phyloP scores from a whole-genome alignment of 2,329 filamentous ascomycete genomes.

The Rachicladosporium sp. region DNA sequence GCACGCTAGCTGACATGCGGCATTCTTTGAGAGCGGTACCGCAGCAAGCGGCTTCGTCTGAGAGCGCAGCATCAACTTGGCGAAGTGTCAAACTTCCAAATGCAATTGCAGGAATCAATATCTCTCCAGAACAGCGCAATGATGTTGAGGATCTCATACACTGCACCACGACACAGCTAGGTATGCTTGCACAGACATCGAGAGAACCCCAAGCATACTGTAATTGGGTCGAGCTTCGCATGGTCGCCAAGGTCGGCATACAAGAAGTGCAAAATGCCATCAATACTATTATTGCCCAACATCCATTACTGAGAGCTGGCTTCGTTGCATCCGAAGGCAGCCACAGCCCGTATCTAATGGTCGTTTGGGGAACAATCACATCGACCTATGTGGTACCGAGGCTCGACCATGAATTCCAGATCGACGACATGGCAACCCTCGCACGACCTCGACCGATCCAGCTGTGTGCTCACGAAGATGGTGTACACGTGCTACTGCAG shows the following conservation, averaged over 20 bases:
- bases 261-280: constrained; percentile 31
- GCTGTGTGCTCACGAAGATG: constrained; percentile 25
- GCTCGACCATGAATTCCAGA: constrained; percentile 10
- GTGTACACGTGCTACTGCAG: constrained; percentile 35
- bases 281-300: constrained; percentile 36
- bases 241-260: constrained; percentile 24
- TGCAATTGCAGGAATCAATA: neutral
- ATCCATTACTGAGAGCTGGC: constrained; percentile 61
- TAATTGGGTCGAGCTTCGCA: constrained; percentile 61
- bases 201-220: constrained; percentile 53
- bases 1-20: constrained; percentile 26
- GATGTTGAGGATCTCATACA: constrained; percentile 30
- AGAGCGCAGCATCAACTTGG: too few species aligned
- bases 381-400: neutral
- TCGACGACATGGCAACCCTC: constrained; percentile 4
- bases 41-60: neutral
- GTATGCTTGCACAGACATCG: constrained; percentile 69
- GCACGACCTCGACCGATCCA: constrained; percentile 50
- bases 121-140: constrained; percentile 13
- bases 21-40: too few species aligned
- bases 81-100: neutral
- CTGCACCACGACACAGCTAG: constrained; percentile 62
- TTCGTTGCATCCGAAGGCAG: constrained; percentile 44
- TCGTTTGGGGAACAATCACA: constrained; percentile 43
- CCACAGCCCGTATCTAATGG: constrained; percentile 43